phyloP scores from a whole-genome alignment of 2,329 filamentous ascomycete species.

The Scopulariopsis brevicaulis region DNA sequence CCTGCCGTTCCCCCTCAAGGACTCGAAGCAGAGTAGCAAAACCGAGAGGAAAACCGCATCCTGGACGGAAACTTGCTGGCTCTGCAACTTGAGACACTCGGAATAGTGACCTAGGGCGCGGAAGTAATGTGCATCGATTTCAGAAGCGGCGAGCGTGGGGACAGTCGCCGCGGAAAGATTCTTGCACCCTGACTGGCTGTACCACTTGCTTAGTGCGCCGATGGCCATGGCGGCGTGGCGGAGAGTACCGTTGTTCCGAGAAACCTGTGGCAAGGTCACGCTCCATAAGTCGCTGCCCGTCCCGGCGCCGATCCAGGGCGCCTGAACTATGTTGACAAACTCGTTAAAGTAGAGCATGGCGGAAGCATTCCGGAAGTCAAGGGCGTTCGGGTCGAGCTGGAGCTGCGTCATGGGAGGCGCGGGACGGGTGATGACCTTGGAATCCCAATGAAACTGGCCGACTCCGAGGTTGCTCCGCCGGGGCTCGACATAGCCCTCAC shows the following conservation, averaged over 20 bases:
- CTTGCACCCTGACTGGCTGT: slow-evolving; percentile 6
- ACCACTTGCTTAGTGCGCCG: slow-evolving; percentile 13
- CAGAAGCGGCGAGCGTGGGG: slow-evolving; percentile 1
- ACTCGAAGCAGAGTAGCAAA: slow-evolving; percentile 19
- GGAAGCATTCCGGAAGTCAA: slow-evolving; percentile 9
- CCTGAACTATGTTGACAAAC: slow-evolving; percentile 15
- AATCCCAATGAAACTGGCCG: slow-evolving; percentile 13
- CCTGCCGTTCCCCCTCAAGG: slow-evolving; percentile 15
- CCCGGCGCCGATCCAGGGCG: slow-evolving; percentile 15
- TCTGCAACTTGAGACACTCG: slow-evolving; percentile 18
- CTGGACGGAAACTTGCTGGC: slow-evolving; percentile 13
- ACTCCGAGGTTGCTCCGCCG: slow-evolving; percentile 8
- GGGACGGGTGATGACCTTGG: slow-evolving; percentile 5
- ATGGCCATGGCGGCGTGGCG: slow-evolving; percentile 19
- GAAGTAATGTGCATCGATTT: slow-evolving; percentile 14
- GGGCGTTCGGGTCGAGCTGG: slow-evolving; percentile 7
- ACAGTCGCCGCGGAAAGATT: slow-evolving; percentile 7
- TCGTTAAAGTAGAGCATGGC: slow-evolving; percentile 16
- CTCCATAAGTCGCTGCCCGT: slow-evolving; percentile 16
- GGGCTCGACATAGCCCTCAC: slow-evolving; percentile 8
- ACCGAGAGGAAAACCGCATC: slow-evolving; percentile 19
- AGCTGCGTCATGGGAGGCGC: slow-evolving; percentile 6
- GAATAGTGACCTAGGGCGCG: slow-evolving; percentile 22
- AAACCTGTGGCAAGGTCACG: slow-evolving; percentile 17
- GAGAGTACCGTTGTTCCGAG: slow-evolving; percentile 13